These are phyloP conservation scores for Torulaspora gathmanii DNA, from an alignment of 805 yeast genomes.

Conservation along the genomic window DNA sequence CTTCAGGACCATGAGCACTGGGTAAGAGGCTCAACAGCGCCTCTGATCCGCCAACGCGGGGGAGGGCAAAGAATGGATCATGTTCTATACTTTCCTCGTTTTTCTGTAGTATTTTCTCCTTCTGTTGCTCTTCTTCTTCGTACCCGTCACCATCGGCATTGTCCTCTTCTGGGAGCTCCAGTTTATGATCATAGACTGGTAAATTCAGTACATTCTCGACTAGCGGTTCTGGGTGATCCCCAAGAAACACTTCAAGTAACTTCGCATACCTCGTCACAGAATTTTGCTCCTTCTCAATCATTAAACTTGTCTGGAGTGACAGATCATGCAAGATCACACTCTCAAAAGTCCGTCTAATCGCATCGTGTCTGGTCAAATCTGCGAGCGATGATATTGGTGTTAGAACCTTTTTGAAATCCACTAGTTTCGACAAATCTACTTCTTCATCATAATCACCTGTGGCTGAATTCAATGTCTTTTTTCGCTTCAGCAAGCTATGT, in stretches of 20 bases:
- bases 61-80: conserved; percentile 67
- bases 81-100: conserved; percentile 27
- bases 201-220: conserved; percentile 61
- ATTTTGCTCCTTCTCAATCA: conserved; percentile 76
- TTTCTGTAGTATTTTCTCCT: not conserved
- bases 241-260: conserved; percentile 72
- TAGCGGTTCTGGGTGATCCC: conserved; percentile 74
- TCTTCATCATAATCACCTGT: conserved; percentile 29
- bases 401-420: conserved; percentile 55
- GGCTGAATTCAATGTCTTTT: conserved; percentile 32
- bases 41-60: conserved; percentile 38
- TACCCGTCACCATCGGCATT: conserved; percentile 19
- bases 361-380: conserved; percentile 68
- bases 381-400: conserved; percentile 78
- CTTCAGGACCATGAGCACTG: conserved; percentile 47
- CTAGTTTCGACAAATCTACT: conserved; percentile 44
- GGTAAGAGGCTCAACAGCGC: conserved; percentile 16
- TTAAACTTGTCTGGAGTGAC: conserved; percentile 67
- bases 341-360: conserved; percentile 62
- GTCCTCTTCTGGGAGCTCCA: conserved; percentile 34
- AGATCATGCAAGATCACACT: conserved; percentile 51
- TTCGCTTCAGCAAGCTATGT: conserved; percentile 32
- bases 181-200: conserved; percentile 64
- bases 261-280: conserved; percentile 67
- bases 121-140: conserved; percentile 6